Evolutionary conservation across 176 grass and related monocot species (phyloP).

Genomic region (Zoysia japonica): DNA sequence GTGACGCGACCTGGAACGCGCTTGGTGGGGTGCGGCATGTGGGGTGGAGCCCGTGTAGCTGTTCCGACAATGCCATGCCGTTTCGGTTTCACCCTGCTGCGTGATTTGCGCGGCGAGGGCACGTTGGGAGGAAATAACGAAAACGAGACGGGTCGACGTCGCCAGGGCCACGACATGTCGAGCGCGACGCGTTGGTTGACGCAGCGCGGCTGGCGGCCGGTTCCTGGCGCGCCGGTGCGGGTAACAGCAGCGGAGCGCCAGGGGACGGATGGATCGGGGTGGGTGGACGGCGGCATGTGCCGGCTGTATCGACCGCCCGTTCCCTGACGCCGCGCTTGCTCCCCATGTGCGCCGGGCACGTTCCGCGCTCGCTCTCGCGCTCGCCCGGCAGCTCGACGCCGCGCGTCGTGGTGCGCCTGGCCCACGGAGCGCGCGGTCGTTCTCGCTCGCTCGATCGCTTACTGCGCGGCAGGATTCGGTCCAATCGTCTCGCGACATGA

Average conservation of each 20-base stretch:
- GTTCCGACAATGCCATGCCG: background rate
- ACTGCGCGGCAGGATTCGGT: background rate
- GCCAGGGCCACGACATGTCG: background rate
- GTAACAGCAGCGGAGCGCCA: background rate
- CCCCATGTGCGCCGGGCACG: conserved; percentile 38
- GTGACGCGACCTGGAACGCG: background rate
- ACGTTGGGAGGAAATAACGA: background rate
- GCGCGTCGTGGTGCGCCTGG: background rate
- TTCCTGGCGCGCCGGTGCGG: conserved; percentile 10
- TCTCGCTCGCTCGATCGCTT: background rate
- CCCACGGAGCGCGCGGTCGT: background rate
- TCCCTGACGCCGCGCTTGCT: background rate
- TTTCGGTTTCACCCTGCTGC: background rate
- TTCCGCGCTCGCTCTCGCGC: conserved; percentile 11
- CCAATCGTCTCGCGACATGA: background rate
- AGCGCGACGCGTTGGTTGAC: background rate
- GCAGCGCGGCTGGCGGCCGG: background rate
- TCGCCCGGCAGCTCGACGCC: too few relatives aligned
- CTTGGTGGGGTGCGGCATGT: background rate
- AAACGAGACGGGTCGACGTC: conserved; percentile 7
- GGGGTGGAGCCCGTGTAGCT: background rate
- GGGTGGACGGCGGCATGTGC: conserved; percentile 28
- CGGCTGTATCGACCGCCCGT: conserved; percentile 19
- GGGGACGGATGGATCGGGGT: background rate
- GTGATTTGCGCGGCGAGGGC: background rate